These are phyloP conservation scores for Aspergillus puulaauensis DNA, from an alignment of 2,329 filamentous ascomycete genomes.

Conservation along the genomic window DNA sequence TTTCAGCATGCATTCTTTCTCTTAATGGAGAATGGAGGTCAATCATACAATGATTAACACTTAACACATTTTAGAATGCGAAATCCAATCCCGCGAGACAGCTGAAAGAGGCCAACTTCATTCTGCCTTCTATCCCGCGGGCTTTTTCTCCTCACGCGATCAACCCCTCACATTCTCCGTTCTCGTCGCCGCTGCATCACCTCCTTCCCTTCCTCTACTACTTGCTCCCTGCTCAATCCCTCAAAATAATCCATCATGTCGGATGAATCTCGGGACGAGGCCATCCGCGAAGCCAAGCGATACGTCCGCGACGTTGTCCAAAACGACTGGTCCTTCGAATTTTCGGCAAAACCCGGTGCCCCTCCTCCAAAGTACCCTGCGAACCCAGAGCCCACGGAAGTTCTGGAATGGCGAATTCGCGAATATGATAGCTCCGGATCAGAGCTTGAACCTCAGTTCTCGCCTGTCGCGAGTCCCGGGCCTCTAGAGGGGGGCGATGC, in stretches of 20 bases:
- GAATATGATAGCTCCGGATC: constrained; percentile 40
- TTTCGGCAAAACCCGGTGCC: constrained; percentile 20
- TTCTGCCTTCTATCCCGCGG: neutral
- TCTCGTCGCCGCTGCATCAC: neutral
- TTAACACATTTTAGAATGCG: neutral
- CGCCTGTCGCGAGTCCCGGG: constrained; percentile 3
- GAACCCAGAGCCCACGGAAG: constrained; percentile 24
- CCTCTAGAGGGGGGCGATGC: constrained; percentile 6
- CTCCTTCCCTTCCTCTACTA: neutral
- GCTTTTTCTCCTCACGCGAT: constrained; percentile 11
- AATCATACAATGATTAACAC: neutral
- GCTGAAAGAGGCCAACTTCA: neutral
- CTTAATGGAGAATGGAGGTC: neutral
- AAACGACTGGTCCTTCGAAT: constrained; percentile 43
- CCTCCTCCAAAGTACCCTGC: constrained; percentile 21
- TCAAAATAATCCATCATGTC: constrained; percentile 11
- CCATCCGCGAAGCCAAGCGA: constrained; percentile 42
- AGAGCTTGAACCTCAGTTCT: constrained; percentile 32
- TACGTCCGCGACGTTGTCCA: constrained; percentile 42
- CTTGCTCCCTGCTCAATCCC: neutral
- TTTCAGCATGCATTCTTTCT: neutral
- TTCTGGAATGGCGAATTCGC: constrained; percentile 37
- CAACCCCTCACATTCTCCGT: constrained; percentile 17
- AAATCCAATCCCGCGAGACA: neutral
- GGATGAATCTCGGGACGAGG: constrained; percentile 37